phyloP scores from a whole-genome alignment of 2,329 filamentous ascomycete species.

The Fusarium nanum region DNA sequence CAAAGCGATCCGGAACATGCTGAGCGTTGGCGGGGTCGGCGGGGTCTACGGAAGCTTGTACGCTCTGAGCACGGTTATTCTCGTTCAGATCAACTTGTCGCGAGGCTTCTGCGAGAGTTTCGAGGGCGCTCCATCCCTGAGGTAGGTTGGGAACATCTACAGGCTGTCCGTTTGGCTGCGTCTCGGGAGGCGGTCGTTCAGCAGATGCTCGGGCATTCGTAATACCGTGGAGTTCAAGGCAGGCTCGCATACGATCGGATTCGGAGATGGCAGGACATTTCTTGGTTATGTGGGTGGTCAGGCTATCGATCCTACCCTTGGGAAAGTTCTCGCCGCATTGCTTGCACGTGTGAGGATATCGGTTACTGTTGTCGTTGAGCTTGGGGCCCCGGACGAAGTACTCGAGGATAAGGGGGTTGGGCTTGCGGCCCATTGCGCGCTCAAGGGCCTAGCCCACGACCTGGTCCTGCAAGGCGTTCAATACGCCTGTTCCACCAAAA shows the following conservation, averaged over 20 bases:
- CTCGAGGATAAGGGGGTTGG: constrained; percentile 85
- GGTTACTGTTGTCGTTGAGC: constrained; percentile 88
- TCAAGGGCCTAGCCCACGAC: constrained; percentile 42
- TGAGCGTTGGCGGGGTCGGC: constrained; percentile 42
- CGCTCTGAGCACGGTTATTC: constrained; percentile 65
- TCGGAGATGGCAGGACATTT: constrained; percentile 84
- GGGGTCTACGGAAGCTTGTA: constrained; percentile 47
- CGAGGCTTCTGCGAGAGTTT: constrained; percentile 89
- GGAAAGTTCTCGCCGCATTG: constrained; percentile 89
- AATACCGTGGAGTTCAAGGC: constrained; percentile 78
- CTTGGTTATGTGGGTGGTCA: constrained; percentile 85
- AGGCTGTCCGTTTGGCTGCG: constrained; percentile 47
- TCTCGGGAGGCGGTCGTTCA: constrained; percentile 47
- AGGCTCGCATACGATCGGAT: constrained; percentile 79
- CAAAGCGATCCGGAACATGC: constrained; percentile 56
- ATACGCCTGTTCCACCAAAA: constrained; percentile 33
- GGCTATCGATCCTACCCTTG: constrained; percentile 86
- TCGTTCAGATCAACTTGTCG: constrained; percentile 78
- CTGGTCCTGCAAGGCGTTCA: constrained; percentile 35
- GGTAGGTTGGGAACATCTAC: constrained; percentile 53
- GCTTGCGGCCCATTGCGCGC: constrained; percentile 79
- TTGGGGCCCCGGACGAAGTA: constrained; percentile 91
- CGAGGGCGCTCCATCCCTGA: constrained; percentile 81
- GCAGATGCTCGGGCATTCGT: constrained; percentile 59
- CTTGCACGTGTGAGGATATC: constrained; percentile 92